Percentiles rank a stretch among this genome's conserved stretches.
These are phyloP conservation scores for Aspergillus sp. DNA, from an alignment of 2,329 filamentous ascomycete species.

Conservation along the genomic window DNA sequence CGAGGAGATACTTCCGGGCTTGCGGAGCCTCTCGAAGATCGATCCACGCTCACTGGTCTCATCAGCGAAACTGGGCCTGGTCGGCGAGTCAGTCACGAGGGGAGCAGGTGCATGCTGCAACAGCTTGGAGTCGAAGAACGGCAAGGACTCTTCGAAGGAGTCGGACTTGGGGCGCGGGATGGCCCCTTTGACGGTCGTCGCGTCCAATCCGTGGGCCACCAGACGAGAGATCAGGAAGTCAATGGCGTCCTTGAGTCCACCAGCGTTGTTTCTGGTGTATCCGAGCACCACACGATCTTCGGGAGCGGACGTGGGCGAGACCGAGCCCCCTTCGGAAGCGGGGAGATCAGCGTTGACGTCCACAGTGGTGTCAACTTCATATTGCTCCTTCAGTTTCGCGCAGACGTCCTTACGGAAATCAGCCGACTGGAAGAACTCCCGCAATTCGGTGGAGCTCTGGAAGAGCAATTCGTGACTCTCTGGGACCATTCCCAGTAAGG, in stretches of 20 bases:
- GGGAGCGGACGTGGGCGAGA: constrained; percentile 47
- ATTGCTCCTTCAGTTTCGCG: constrained; percentile 81
- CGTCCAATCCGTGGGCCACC: constrained; percentile 84
- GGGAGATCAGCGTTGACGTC: constrained; percentile 45
- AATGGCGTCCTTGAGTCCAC: constrained; percentile 90
- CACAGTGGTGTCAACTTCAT: constrained; percentile 83
- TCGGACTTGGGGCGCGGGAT: constrained; percentile 98
- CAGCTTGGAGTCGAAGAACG: constrained; percentile 95
- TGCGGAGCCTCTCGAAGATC: constrained; percentile 87
- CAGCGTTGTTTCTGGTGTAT: constrained; percentile 96
- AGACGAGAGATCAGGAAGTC: constrained; percentile 87
- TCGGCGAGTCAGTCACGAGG: constrained; percentile 81
- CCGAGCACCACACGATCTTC: constrained; percentile 64
- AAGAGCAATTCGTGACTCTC: constrained; percentile 91
- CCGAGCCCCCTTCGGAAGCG: constrained; percentile 32
- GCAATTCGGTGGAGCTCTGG: constrained; percentile 69
- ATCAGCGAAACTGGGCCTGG: constrained; percentile 77
- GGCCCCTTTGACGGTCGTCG: constrained; percentile 83
- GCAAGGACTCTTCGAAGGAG: constrained; percentile 94
- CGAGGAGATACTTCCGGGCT: constrained; percentile 90
- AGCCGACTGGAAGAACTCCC: constrained; percentile 75
- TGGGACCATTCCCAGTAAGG: constrained; percentile 96
- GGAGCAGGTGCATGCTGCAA: constrained; percentile 86
- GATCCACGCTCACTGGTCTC: constrained; percentile 77
- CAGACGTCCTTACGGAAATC: constrained; percentile 79